phyloP scores from a whole-genome alignment of 805 yeast species.

The Maudiozyma bulderi region DNA sequence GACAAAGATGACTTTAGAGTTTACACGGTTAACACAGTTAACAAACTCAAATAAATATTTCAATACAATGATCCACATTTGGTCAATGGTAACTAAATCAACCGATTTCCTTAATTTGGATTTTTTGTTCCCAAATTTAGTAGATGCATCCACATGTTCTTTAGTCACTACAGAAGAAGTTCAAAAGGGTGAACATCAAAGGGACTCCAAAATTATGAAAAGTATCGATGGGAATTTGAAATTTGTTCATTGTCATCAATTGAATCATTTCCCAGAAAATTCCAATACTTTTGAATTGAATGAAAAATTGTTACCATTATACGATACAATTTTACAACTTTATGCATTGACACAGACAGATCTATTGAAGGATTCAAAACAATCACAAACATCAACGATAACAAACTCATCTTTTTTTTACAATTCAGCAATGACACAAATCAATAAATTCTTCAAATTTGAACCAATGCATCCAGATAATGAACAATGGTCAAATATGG shows the following conservation, averaged over 20 bases:
- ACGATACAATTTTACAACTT: conserved; percentile 4
- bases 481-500: conserved; percentile 3
- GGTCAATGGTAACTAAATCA: conserved; percentile 31
- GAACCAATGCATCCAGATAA: conserved; percentile 34
- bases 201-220: conserved; percentile 30
- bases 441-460: conserved; percentile 35
- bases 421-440: conserved; percentile 29
- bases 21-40: conserved; percentile 42
- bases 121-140: conserved; percentile 34
- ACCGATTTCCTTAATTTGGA: conserved; percentile 29
- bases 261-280: conserved; percentile 8
- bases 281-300: neutral
- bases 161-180: conserved; percentile 23
- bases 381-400: neutral
- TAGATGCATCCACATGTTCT: conserved; percentile 47
- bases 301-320: conserved; percentile 3
- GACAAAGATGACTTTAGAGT: conserved; percentile 43
- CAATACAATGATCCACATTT: conserved; percentile 40
- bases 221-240: conserved; percentile 25
- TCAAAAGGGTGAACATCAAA: conserved; percentile 27
- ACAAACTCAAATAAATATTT: conserved; percentile 40
- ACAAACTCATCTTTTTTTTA: conserved; percentile 22
- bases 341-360: conserved; percentile 5
- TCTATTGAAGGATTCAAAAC: neutral
- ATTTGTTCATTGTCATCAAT: conserved; percentile 29